phyloP scores from a whole-genome alignment of 495 filamentous ascomycete species.

The Neurospora pannonica region DNA sequence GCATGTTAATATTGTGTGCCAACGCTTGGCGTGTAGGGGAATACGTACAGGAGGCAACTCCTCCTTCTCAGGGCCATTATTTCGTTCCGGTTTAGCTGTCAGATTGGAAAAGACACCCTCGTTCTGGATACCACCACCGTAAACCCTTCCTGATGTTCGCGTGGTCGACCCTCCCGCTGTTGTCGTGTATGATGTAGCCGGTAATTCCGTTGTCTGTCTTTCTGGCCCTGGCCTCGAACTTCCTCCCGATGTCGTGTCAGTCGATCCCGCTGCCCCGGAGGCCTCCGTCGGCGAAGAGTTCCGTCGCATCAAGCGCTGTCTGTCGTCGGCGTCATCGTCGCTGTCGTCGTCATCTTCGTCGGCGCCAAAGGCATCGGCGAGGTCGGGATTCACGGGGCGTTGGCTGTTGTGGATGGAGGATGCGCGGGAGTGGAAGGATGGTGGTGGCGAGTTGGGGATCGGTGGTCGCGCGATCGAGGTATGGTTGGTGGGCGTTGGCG shows the following conservation, averaged over 20 bases:
- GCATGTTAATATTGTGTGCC: slow-evolving; percentile 17
- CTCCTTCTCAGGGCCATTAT: slow-evolving; percentile 62
- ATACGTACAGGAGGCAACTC: slow-evolving; percentile 83
- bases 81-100: slow-evolving; percentile 79
- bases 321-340: slow-evolving; percentile 70
- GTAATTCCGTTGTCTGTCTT: slow-evolving; percentile 9
- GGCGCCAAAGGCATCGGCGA: slow-evolving; percentile 85
- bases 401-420: slow-evolving; percentile 56
- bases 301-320: slow-evolving; percentile 74
- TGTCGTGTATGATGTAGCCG: slow-evolving; percentile 23
- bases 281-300: slow-evolving; percentile 36
- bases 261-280: slow-evolving; percentile 7
- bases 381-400: slow-evolving; percentile 54
- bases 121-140: slow-evolving; percentile 58
- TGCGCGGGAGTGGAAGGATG: slow-evolving; percentile 81
- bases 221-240: slow-evolving; percentile 5
- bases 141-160: slow-evolving; percentile 29
- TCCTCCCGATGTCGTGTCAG: slow-evolving; percentile 1
- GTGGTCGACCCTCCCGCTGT: slow-evolving; percentile 14
- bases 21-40: not conserved
- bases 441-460: slow-evolving; percentile 78
- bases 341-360: slow-evolving; percentile 62
- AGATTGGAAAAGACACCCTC: slow-evolving; percentile 97
- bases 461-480: slow-evolving; percentile 22
- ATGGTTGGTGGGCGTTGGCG: slow-evolving; percentile 19